phyloP scores from a whole-genome alignment of 225 moss, liverwort and hornwort genomes.

The Physcomitrium patens region DNA sequence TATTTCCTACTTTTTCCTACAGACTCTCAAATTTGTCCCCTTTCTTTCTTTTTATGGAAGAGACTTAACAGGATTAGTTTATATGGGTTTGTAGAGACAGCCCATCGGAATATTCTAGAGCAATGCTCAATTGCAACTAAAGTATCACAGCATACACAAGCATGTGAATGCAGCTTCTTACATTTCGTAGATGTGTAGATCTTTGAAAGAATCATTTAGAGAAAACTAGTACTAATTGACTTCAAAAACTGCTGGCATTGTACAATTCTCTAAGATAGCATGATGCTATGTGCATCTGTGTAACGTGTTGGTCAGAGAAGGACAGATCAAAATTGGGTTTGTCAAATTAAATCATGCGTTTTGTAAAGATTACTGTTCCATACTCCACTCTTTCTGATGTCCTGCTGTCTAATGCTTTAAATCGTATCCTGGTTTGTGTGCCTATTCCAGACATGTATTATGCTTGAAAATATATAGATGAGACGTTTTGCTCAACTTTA shows the following conservation, averaged over 20 bases:
- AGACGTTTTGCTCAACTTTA: too few relatives aligned
- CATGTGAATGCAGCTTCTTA: slow-evolving; percentile 18
- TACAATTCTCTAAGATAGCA: slow-evolving; percentile 31
- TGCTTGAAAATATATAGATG: too few relatives aligned
- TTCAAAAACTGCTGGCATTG: slow-evolving; percentile 26
- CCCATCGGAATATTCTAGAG: slow-evolving; percentile 3
- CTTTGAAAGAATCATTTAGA: slow-evolving; percentile 18
- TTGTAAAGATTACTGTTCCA: too few relatives aligned
- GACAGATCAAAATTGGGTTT: slow-evolving; percentile 16
- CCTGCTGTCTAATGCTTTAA: too few relatives aligned
- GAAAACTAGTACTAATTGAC: slow-evolving; percentile 21
- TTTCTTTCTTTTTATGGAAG: slow-evolving; percentile 13
- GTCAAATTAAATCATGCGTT: not conserved
- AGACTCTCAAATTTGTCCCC: slow-evolving; percentile 23
- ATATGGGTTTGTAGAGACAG: slow-evolving; percentile 7
- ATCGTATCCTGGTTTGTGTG: too few relatives aligned
- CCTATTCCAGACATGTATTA: too few relatives aligned
- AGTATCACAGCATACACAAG: slow-evolving; percentile 13
- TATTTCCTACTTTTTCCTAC: not conserved
- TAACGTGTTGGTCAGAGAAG: slow-evolving; percentile 24
- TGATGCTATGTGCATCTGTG: slow-evolving; percentile 23
- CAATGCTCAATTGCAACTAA: slow-evolving; percentile 11
- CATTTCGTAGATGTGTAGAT: slow-evolving; percentile 30
- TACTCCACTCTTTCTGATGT: too few relatives aligned
- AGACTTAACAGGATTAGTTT: slow-evolving; percentile 1